Evolutionary conservation across 768 basidiomycete species (phyloP), one percentile per base, ranked within the genome.

Genomic region (Boletales sp.): DNA sequence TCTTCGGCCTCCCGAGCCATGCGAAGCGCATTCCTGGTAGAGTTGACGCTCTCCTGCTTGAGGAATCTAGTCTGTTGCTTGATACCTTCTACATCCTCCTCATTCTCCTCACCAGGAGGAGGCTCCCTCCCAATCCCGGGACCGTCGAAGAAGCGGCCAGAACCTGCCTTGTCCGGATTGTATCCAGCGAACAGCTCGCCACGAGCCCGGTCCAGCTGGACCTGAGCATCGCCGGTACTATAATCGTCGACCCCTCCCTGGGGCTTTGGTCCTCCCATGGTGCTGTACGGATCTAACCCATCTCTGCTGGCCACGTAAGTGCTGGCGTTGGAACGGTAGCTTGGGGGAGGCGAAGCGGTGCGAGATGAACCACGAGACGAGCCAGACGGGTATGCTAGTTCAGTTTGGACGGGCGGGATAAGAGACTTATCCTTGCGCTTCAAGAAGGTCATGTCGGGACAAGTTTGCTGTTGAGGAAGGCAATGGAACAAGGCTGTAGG

Each of bases 1-100:
- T 99, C 95, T 69, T 97, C 95, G 0, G 95, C 93, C 68, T 98
- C 94, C n/a, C 86, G 78, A 35, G 94, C 95, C 65, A 97, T 78
- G 38, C 93, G 80, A 45, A 99, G 76, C 12, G 95, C 95, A 70
- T 98, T 97, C 59, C 94, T 75, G 1, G 93, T 89, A 14, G 89
- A 87, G 47, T 82, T 84, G 41, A 94, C 85, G 63, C 84, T 87
- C 60, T 97, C 94, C 70, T 97, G 93, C 72, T 99, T 98, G 53
- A 87, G 66, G 61, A 81, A 89, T 49, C 84, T 79, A 52, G 90
- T 93, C 69, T 94, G 86, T 60, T 90, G 83, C 72, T 97, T 97
- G 71, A 99, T 97, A 21, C 86, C 91, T 71, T 99, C 95, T 6
- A 94, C 74, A 55, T 94, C 94, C 52, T 93, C 90, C 1, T 92